A percentile compares a stretch with the other conserved stretches of the same genome.
Evolutionary conservation across 257 asterid genomes (phyloP).

Genomic region (Solanum ossicruentum): DNA sequence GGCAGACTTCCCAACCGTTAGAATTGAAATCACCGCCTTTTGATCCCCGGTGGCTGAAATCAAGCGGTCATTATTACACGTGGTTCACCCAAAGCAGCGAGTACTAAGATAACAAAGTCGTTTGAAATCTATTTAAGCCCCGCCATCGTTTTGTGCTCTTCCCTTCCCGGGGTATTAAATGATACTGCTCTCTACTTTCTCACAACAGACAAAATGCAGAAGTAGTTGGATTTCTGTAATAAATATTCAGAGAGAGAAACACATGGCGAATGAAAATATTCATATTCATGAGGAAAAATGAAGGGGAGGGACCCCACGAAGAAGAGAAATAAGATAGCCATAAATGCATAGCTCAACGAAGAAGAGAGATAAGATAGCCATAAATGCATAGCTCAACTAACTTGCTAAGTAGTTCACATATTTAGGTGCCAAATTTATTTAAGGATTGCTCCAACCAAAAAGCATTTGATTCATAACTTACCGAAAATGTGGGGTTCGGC

Average conservation of each 20-base stretch:
- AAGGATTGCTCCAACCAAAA: background rate
- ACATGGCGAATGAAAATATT: background rate
- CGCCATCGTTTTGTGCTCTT: background rate
- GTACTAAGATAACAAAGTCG: background rate
- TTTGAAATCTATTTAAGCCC: background rate
- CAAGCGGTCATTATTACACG: background rate
- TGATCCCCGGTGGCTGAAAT: background rate
- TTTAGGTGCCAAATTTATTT: background rate
- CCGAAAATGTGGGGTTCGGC: slow-evolving; percentile 72
- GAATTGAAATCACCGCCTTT: background rate
- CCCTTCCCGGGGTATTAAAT: background rate
- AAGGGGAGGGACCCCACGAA: background rate
- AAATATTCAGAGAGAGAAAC: background rate
- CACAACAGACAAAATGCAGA: background rate
- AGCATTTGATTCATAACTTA: background rate
- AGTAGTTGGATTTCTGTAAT: background rate
- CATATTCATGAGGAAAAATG: background rate
- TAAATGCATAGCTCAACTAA: background rate
- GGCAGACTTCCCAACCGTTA: background rate
- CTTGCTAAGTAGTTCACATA: background rate
- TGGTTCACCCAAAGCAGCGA: background rate
- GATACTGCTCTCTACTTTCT: background rate
- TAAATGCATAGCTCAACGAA: background rate
- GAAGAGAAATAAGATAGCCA: background rate
- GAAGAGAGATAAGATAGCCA: background rate